phyloP scores from a whole-genome alignment of 1,139 yeast genomes.

The Zygosaccharomyces sapae region DNA sequence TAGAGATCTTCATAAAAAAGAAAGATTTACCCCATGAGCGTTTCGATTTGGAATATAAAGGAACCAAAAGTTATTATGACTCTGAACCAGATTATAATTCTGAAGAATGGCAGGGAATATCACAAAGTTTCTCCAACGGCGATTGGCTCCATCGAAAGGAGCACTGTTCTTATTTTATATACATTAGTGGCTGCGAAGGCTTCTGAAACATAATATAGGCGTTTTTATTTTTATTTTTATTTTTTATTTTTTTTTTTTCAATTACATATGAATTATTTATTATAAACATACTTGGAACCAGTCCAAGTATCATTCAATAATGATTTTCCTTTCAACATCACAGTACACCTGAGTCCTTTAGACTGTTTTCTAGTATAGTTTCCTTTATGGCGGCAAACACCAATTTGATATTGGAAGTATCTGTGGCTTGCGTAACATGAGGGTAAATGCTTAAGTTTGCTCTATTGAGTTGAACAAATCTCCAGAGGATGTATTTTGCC shows the following conservation, averaged over 20 bases:
- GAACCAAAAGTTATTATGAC: conserved; percentile 16
- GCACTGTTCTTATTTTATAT: conserved; percentile 14
- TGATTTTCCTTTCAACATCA: conserved; percentile 29
- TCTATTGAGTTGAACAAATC: conserved; percentile 80
- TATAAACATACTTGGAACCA: conserved; percentile 9
- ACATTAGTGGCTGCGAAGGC: conserved; percentile 28
- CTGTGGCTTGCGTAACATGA: conserved; percentile 92
- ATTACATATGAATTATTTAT: conserved; percentile 1
- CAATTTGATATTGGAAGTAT: conserved; percentile 79
- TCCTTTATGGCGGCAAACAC: conserved; percentile 92
- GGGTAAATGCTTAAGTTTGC: conserved; percentile 81
- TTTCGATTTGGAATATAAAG: conserved; percentile 38
- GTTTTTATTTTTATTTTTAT: background rate
- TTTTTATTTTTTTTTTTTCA: background rate
- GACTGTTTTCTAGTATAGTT: conserved; percentile 77
- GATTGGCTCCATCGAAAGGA: conserved; percentile 13
- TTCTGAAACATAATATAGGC: conserved; percentile 15
- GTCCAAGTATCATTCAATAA: conserved; percentile 14
- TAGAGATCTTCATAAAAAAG: conserved; percentile 46
- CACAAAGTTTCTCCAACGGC: background rate
- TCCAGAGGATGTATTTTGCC: conserved; percentile 86
- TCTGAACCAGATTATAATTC: conserved; percentile 2
- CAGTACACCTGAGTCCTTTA: conserved; percentile 80
- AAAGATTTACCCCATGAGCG: conserved; percentile 45
- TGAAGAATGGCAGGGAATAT: conserved; percentile 7